Conservation (phyloP, 768 basidiomycete species). For the Suillus brevipes region DNA sequence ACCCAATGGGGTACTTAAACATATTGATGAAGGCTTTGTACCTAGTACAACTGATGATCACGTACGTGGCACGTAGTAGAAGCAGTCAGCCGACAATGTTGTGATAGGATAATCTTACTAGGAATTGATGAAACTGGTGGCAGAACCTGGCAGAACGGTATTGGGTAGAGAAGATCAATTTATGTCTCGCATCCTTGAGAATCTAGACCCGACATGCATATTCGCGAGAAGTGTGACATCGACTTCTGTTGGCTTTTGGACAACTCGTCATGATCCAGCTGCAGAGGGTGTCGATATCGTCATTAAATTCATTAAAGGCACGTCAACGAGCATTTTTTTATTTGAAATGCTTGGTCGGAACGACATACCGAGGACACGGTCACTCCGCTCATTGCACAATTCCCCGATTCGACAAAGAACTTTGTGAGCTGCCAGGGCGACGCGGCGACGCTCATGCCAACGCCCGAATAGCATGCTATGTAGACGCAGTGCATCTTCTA, state of each 20-base stretch:
- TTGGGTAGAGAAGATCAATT: background rate
- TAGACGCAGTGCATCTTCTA: conserved; percentile 29
- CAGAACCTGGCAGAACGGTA: background rate
- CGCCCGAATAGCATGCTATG: conserved; percentile 55
- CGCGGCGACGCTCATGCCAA: conserved; percentile 61
- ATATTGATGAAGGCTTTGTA: background rate
- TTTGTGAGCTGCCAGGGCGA: conserved; percentile 51
- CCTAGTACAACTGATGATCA: background rate
- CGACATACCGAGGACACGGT: conserved; percentile 22
- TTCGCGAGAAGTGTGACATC: conserved; percentile 67
- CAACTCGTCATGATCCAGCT: conserved; percentile 82
- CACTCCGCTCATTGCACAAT: conserved; percentile 10
- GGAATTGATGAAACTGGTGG: background rate
- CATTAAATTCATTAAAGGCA: conserved; percentile 45
- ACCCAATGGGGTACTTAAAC: background rate
- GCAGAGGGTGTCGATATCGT: conserved; percentile 66
- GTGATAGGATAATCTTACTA: background rate
- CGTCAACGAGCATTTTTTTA: background rate
- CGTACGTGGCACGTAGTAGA: background rate
- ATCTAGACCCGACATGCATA: conserved; percentile 25
- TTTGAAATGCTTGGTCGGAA: background rate
- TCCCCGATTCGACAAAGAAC: conserved; percentile 54
- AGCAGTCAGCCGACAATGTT: background rate
- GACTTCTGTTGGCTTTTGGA: conserved; percentile 46
- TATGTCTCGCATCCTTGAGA: background rate